A percentile compares a stretch with the other conserved stretches of the same genome.
Evolutionary conservation across 345 rosid genomes (phyloP).

Genomic region (Trapa incisa): DNA sequence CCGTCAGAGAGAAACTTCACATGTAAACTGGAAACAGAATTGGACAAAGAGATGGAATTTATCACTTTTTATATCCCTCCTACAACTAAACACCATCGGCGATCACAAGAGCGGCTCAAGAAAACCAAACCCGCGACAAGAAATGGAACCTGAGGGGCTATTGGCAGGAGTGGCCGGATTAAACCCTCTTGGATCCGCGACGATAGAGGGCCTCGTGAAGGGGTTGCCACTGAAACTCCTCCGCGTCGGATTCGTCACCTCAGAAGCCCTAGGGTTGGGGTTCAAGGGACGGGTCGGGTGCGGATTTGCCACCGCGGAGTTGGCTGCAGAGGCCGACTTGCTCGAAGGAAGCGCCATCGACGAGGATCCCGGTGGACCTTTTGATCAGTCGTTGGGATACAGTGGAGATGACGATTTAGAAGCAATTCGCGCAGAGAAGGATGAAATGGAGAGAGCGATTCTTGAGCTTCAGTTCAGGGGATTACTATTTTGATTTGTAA

Average conservation of each 20-base stretch:
- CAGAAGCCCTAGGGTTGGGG: constrained; percentile 45
- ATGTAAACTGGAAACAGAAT: background rate
- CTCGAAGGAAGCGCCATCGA: constrained; percentile 2
- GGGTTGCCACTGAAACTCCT: constrained; percentile 60
- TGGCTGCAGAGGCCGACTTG: constrained; percentile 7
- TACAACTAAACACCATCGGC: background rate
- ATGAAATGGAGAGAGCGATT: background rate
- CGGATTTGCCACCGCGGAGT: constrained; percentile 17
- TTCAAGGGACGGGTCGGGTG: constrained; percentile 17
- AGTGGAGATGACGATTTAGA: background rate
- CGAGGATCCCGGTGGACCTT: background rate
- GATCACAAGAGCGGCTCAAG: background rate
- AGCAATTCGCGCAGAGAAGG: no score
- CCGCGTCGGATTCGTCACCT: constrained; percentile 40
- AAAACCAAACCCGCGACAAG: background rate
- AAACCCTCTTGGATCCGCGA: constrained; percentile 27
- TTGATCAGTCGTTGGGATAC: background rate
- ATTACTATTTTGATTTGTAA: background rate
- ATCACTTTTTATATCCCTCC: background rate
- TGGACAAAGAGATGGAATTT: background rate
- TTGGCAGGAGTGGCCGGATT: constrained; percentile 43
- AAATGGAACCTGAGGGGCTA: constrained; percentile 44
- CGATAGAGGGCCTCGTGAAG: constrained; percentile 33
- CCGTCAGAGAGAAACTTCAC: background rate
- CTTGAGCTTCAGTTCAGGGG: background rate